Percentiles rank a stretch among this genome's conserved stretches.
phyloP scores from a whole-genome alignment of 257 asterid species.

The Thymus mandschuricus region DNA sequence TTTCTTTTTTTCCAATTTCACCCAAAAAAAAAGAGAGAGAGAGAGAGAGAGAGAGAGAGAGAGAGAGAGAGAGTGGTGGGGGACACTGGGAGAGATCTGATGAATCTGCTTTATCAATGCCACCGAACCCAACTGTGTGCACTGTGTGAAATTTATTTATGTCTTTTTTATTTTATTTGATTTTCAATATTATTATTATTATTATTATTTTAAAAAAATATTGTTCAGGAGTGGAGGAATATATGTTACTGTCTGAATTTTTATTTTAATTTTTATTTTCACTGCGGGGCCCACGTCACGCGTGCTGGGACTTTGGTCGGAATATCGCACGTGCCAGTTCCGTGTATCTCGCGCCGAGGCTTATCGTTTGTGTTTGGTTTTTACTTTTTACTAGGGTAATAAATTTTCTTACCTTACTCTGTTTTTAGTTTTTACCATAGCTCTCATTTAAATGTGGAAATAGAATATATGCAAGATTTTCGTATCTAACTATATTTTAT shows the following conservation, averaged over 20 bases:
- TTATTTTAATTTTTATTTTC: constrained; percentile 4
- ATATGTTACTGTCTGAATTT: constrained; percentile 23
- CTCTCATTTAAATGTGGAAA: neutral
- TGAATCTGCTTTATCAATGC: constrained; percentile 48
- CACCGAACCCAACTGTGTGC: constrained; percentile 36
- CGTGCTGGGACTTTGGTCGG: constrained; percentile 49
- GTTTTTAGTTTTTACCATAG: neutral
- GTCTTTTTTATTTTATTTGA: neutral
- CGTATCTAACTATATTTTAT: neutral
- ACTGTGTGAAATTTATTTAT: constrained; percentile 4
- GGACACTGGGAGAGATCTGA: constrained; percentile 44
- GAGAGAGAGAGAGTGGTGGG: constrained; percentile 34
- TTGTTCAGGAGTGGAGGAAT: neutral
- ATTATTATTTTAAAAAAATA: neutral
- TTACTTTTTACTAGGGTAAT: neutral
- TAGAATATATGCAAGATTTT: neutral
- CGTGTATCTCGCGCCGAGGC: constrained; percentile 40
- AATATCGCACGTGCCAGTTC: constrained; percentile 44
- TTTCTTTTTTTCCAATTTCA: no score
- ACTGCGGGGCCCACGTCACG: constrained; percentile 40
- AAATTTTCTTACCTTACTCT: neutral
- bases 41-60: neutral
- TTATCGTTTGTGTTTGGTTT: neutral
- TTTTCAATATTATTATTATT: neutral
- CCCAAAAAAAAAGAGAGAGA: no score